Evolutionary conservation across 495 filamentous ascomycete genomes (phyloP).

Genomic region (Thermothielavioides terrestris): DNA sequence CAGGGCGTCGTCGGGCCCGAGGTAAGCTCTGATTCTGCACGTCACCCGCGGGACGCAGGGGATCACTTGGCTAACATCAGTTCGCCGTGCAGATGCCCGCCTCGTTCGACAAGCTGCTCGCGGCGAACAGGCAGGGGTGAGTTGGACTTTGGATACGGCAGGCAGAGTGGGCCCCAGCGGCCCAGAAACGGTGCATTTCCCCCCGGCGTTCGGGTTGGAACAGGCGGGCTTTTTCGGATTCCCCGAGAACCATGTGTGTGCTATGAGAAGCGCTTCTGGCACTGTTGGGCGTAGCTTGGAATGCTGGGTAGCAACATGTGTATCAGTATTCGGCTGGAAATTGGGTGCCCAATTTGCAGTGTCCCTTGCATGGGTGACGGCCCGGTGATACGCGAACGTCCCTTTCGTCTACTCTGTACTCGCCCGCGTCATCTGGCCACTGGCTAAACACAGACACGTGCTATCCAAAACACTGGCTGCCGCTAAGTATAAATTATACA

Average conservation of each 20-base stretch:
- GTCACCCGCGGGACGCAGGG: neutral
- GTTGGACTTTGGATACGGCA: neutral
- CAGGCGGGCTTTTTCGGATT: conserved; percentile 8
- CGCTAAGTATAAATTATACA: neutral
- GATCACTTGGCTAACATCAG: neutral
- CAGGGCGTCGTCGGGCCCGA: conserved; percentile 46
- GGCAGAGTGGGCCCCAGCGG: no score
- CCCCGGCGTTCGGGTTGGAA: conserved; percentile 13
- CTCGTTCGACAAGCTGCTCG: conserved; percentile 7
- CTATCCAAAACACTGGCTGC: neutral
- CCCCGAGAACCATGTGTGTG: neutral
- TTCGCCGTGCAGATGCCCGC: neutral
- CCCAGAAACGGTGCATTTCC: conserved; percentile 7
- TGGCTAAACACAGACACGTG: neutral
- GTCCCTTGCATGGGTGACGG: neutral
- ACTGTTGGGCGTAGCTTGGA: neutral
- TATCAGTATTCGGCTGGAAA: neutral
- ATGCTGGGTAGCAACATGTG: neutral
- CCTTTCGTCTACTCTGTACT: no score
- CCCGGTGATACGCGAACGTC: no score
- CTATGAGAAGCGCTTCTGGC: neutral
- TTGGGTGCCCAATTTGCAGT: neutral
- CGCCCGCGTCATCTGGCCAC: no score
- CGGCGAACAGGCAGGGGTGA: conserved; percentile 1
- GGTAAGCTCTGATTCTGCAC: conserved; percentile 1